Base-by-base conservation (phyloP, 2,329 filamentous ascomycete species). In the Magnaporthiopsis rhizophila region DNA sequence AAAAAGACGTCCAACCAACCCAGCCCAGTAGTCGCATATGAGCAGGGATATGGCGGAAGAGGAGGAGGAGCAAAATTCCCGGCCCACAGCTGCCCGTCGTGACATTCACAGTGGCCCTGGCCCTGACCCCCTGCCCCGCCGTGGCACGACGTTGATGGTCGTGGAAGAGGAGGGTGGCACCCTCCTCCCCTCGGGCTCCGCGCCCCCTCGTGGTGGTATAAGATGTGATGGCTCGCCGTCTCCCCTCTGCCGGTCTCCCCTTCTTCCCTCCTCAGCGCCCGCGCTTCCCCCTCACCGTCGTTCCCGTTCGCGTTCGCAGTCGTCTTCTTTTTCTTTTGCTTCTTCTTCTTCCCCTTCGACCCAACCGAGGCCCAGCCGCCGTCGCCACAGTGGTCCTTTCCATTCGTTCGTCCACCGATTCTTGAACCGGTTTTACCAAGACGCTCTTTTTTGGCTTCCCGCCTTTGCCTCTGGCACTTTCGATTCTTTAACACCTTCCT, bases 291-390 rank as follows among this genome's bases (percentile, higher is more conserved):
- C 69, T 67, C 68, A 72, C 68, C 45, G 45, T 53, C 45, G 45
- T 53, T 53, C 45, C 45, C 45, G 45, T 53, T 53, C 45, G 21
- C 45, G 45, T 53, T 53, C 45, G 21, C 45, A 7, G n/a, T 53
- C 45, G 18, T 7, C n/a, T n/a, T 24, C 45, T 11, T 53, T 6
- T 53, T 13, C 21, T 66, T 74, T 63, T 68, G 70, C 21, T n/a
- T 24, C 21, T 66, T 74, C 45, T 66, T 74, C 64, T 67, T 71
- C 34, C 5, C 8, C n/a, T 67, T 72, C 66, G 71, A 69, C 62
- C 65, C 73, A 53, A 65, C 69, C 66, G 69, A 73, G 57, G 30
- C 57, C 26, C 26, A 28, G 57, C 5, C 26, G 57, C 30, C 57
- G 21, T 58, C 57, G 57, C 30, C 30, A 30, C n/a, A 21, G 45